Percentiles rank a stretch among this genome's conserved stretches.
These are phyloP conservation scores for Fusarium temperatum DNA, from an alignment of 2,329 filamentous ascomycete species.

Conservation along the genomic window DNA sequence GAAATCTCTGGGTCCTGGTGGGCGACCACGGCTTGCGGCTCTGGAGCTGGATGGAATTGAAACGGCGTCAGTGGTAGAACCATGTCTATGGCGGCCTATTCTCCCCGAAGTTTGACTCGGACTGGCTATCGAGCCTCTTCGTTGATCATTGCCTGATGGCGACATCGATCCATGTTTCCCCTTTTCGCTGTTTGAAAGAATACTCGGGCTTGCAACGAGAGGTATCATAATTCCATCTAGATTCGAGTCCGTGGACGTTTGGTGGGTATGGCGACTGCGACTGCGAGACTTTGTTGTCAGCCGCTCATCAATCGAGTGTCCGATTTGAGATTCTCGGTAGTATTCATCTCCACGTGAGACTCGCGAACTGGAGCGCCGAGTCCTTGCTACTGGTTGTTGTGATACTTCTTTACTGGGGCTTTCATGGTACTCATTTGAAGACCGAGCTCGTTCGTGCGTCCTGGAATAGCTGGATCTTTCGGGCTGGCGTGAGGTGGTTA, in stretches of 20 bases:
- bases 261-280: background rate
- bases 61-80: background rate
- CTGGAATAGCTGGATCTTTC: background rate
- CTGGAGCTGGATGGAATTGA: background rate
- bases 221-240: background rate
- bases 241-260: background rate
- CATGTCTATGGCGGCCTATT: background rate
- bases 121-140: slow-evolving; percentile 3
- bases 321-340: background rate
- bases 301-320: background rate
- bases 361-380: background rate
- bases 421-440: slow-evolving; percentile 37
- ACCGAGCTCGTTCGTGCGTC: background rate
- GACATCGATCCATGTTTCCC: background rate
- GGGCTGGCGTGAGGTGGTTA: background rate
- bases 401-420: slow-evolving; percentile 28
- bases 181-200: slow-evolving; percentile 2
- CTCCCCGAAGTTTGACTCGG: background rate
- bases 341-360: background rate
- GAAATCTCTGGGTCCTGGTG: background rate
- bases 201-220: slow-evolving; percentile 16
- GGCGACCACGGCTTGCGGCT: slow-evolving; percentile 19
- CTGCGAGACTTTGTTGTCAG: background rate
- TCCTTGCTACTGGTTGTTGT: background rate
- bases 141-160: background rate